phyloP scores from a whole-genome alignment of 1,139 yeast species.

The Candida sojae region DNA sequence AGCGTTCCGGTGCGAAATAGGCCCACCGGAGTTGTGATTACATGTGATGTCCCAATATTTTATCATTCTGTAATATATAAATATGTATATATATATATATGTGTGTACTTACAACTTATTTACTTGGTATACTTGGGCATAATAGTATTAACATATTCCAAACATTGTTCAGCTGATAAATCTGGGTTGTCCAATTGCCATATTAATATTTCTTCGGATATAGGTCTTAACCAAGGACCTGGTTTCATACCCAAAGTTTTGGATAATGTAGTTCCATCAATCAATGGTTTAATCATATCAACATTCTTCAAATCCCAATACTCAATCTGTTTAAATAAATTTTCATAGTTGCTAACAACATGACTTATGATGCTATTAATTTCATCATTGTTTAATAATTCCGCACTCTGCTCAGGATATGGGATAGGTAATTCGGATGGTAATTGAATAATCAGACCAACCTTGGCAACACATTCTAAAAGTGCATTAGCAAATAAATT shows the following conservation, averaged over 20 bases:
- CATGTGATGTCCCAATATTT: no score
- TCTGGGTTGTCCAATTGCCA: constrained; percentile 80
- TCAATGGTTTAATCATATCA: constrained; percentile 50
- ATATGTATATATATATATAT: background rate
- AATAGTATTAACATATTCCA: constrained; percentile 41
- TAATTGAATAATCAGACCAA: constrained; percentile 2
- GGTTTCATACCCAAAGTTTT: constrained; percentile 58
- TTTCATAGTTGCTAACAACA: constrained; percentile 30
- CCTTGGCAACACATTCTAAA: constrained; percentile 21
- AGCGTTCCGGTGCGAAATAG: background rate
- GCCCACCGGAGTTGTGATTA: background rate
- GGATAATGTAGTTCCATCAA: constrained; percentile 71
- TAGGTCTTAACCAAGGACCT: constrained; percentile 79
- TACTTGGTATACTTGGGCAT: constrained; percentile 9
- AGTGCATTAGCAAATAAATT: constrained; percentile 36
- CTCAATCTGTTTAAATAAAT: constrained; percentile 27
- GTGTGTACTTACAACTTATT: background rate
- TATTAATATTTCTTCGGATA: constrained; percentile 54
- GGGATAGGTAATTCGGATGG: constrained; percentile 14
- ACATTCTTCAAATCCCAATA: constrained; percentile 39
- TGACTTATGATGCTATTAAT: constrained; percentile 8
- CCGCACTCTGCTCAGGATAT: constrained; percentile 7
- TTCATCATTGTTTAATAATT: constrained; percentile 6
- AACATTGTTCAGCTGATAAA: constrained; percentile 53
- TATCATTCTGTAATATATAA: no score